These are phyloP conservation scores for Globisporangium nodosum DNA, from an alignment of 352 stramenopile species.

Conservation along the genomic window DNA sequence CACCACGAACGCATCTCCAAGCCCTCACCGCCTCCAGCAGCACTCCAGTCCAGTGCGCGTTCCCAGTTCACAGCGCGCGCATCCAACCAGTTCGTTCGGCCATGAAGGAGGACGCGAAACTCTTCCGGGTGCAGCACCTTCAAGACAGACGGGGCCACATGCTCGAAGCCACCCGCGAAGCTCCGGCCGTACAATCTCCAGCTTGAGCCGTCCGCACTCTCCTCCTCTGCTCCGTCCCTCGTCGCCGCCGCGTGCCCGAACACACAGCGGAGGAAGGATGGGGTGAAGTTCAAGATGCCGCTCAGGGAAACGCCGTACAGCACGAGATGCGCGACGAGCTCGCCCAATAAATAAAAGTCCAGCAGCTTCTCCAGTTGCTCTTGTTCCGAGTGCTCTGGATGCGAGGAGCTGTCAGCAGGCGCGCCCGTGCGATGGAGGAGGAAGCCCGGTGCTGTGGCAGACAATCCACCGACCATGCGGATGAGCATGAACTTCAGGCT, in stretches of 20 bases:
- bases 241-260: slow-evolving; percentile 10
- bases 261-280: slow-evolving; percentile 40
- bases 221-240: neutral
- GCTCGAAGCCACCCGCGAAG: slow-evolving; percentile 52
- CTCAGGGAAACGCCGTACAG: slow-evolving; percentile 40
- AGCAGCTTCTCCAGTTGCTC: slow-evolving; percentile 20
- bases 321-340: slow-evolving; percentile 57
- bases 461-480: slow-evolving; percentile 23
- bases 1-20: slow-evolving; percentile 23
- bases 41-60: slow-evolving; percentile 27
- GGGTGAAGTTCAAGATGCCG: slow-evolving; percentile 49
- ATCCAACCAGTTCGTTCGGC: slow-evolving; percentile 21
- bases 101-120: slow-evolving; percentile 53
- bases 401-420: neutral
- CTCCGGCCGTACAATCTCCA: slow-evolving; percentile 16
- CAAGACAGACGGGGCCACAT: slow-evolving; percentile 45
- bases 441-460: slow-evolving; percentile 28
- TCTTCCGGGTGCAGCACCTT: slow-evolving; percentile 41
- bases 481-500: slow-evolving; percentile 39
- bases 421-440: slow-evolving; percentile 13
- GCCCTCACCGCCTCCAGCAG: neutral
- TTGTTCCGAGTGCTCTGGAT: neutral
- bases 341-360: slow-evolving; percentile 53
- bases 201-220: neutral
- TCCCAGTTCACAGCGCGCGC: slow-evolving; percentile 37